Evolutionary conservation across 192 early-diverging fungal genomes (phyloP).

Genomic region (Mortierella alpina): DNA sequence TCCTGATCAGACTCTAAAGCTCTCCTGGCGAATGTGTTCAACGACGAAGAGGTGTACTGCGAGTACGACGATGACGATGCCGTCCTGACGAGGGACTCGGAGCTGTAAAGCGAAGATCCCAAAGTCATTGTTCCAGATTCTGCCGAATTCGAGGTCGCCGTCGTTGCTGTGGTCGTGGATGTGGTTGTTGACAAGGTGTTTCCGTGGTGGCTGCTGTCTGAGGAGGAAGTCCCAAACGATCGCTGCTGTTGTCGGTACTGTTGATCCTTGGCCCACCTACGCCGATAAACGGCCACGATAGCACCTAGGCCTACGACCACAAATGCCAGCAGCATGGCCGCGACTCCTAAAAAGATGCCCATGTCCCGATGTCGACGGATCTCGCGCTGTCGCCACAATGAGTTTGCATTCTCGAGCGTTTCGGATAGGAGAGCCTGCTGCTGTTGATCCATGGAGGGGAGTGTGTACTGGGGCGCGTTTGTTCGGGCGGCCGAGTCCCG

Average conservation of each 20-base stretch:
- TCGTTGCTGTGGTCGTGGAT: too few species aligned
- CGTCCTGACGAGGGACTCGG: too few species aligned
- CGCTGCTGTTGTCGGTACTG: not conserved
- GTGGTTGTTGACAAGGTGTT: too few species aligned
- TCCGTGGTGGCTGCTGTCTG: too few species aligned
- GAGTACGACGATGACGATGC: not conserved
- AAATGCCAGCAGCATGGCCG: slow-evolving; percentile 35
- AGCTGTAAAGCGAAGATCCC: too few species aligned
- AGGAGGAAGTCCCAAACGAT: not conserved
- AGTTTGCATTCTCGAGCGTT: not conserved
- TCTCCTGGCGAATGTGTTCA: too few species aligned
- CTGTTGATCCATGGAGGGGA: slow-evolving; percentile 17
- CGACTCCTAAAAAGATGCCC: slow-evolving; percentile 35
- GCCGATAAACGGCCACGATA: slow-evolving; percentile 15
- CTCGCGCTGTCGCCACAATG: not conserved
- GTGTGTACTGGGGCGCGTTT: slow-evolving; percentile 15
- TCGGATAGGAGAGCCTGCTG: not conserved
- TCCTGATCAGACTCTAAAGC: too few species aligned
- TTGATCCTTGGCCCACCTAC: slow-evolving; percentile 3
- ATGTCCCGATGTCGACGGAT: slow-evolving; percentile 7
- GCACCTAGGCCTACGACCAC: slow-evolving; percentile 13
- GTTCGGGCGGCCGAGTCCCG: slow-evolving; percentile 24
- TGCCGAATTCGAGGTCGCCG: too few species aligned
- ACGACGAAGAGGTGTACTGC: not conserved
- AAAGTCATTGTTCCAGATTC: too few species aligned